Base-by-base conservation (phyloP, 2,329 filamentous ascomycete species). In the Aspergillus candidus region DNA sequence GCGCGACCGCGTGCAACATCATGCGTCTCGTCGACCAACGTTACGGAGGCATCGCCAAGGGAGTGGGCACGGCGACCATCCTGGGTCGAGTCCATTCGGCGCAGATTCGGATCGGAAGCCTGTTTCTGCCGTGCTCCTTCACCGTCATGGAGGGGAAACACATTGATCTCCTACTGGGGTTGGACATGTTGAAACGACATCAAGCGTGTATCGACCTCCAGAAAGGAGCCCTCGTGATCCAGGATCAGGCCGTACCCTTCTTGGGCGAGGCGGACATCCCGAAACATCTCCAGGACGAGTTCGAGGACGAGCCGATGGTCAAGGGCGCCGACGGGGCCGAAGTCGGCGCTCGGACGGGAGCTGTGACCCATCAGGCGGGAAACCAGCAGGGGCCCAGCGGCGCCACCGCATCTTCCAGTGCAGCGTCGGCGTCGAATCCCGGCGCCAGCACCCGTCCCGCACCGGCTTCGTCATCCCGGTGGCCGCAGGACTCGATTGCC, bases 121-220 rank as follows among this genome's bases (percentile, higher is more conserved):
- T 91, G 50, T 89, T 88, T 62, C 75, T 98, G 55, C 84, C 91
- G 3, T 97, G 90, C 71, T 93, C 89, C 47, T 98, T 98, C 67
- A 98, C 93, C 3, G 93, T 98, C 61, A 98, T 98, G 93, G 93
- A 98, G 71, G 93, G 93, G 52, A 98, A 97, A 69, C 83, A 88
- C 41, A 93, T 98, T 17, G 93, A 97, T 63, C 75, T 98, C 13
- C 78, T 98, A 2, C 79, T 98, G 11, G 93, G 93, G 3, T 73
- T 98, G 34, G 93, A 98, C 66, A 98, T 98, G 88, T 76, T 98
- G 49, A 96, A 94, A 71, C 82, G 93, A 32, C 90, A 97, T 68
- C 91, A 95, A 68, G 93, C 91, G 31, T 86, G 79, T 56, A 91
- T 98, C 59, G 93, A 98, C 64, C 77, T 98, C 11, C 78, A 82